Evolutionary conservation across 1,139 yeast species (phyloP).

Genomic region (Diutina rugosa): DNA sequence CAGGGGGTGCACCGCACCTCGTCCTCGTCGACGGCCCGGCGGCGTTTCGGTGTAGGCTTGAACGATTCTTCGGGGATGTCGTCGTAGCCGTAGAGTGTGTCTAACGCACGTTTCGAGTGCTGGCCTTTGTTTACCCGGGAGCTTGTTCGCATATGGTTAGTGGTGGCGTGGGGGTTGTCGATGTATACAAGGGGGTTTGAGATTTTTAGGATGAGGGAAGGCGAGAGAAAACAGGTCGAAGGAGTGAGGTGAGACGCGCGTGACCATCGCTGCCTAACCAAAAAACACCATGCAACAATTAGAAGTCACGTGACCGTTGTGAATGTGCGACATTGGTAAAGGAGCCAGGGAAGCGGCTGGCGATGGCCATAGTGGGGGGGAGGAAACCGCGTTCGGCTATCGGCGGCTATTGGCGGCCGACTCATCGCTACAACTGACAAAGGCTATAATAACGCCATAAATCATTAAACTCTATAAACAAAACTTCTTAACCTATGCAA

Average conservation of each 20-base stretch:
- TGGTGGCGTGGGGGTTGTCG: background rate
- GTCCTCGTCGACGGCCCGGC: slow-evolving; percentile 16
- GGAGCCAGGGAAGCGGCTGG: no score
- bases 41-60: background rate
- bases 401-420: no score
- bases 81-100: background rate
- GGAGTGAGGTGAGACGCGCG: background rate
- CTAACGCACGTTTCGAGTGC: background rate
- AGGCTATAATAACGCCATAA: background rate
- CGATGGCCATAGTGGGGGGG: no score
- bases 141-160: background rate
- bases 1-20: slow-evolving; percentile 53
- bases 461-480: background rate
- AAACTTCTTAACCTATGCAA: background rate
- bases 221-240: background rate
- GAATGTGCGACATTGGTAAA: no score
- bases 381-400: no score
- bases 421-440: no score
- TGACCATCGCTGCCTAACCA: background rate
- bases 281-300: background rate
- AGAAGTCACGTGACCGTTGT: no score
- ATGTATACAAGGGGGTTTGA: background rate
- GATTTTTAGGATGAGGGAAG: background rate
- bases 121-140: background rate
- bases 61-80: background rate